phyloP scores from a whole-genome alignment of 2,329 filamentous ascomycete genomes.

The Zymoseptoria brevis region DNA sequence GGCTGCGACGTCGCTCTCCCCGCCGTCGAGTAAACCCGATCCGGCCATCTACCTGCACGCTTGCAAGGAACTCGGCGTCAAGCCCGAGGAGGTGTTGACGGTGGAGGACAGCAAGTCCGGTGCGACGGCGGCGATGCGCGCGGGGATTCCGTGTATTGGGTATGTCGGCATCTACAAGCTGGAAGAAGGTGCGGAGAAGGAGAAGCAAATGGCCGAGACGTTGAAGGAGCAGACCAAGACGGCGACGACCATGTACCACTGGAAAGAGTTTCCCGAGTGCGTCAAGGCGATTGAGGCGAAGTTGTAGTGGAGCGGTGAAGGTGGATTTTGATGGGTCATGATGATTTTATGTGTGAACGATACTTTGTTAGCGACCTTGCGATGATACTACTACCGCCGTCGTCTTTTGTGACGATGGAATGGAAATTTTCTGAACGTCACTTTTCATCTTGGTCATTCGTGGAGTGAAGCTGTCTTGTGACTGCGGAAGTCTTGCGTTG shows the following conservation, averaged over 20 bases:
- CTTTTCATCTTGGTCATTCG: no score
- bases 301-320: background rate
- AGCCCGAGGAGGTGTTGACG: constrained; percentile 63
- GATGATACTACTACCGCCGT: no score
- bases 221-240: constrained; percentile 43
- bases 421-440: no score
- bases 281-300: constrained; percentile 41
- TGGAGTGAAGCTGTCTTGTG: no score
- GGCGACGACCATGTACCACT: constrained; percentile 44
- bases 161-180: constrained; percentile 75
- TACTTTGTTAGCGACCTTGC: no score
- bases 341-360: no score
- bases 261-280: constrained; percentile 43
- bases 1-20: constrained; percentile 67
- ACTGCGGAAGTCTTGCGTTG: no score
- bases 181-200: constrained; percentile 55
- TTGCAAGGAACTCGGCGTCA: constrained; percentile 63
- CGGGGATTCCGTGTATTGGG: constrained; percentile 71
- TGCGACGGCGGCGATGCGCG: constrained; percentile 66
- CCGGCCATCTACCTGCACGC: constrained; percentile 80
- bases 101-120: constrained; percentile 87
- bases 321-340: background rate
- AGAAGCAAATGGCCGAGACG: constrained; percentile 43
- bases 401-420: no score
- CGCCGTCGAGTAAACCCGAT: constrained; percentile 84